Percentiles rank a stretch among this genome's conserved stretches.
These are phyloP conservation scores for Gentiana dahurica DNA, from an alignment of 257 asterid genomes.

Conservation along the genomic window DNA sequence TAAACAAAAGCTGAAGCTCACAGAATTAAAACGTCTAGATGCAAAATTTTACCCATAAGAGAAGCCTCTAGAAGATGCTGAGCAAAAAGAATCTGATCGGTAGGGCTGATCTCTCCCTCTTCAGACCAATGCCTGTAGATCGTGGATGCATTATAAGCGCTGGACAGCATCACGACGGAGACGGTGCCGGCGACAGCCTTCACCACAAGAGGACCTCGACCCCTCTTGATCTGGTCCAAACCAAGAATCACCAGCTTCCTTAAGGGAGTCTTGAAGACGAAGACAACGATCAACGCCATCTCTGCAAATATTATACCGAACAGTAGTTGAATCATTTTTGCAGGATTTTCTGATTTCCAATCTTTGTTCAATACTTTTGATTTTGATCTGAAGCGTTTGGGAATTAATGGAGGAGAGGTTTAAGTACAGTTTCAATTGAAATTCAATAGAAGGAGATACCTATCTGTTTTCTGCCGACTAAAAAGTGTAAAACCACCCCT, in stretches of 20 bases:
- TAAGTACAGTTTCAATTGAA: too few relatives aligned
- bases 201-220: conserved; percentile 61
- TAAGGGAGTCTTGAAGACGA: conserved; percentile 80
- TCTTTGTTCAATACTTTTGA: neutral
- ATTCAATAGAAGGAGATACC: too few relatives aligned
- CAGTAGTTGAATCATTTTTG: conserved; percentile 47
- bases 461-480: too few relatives aligned
- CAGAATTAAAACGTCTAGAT: neutral
- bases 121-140: conserved; percentile 57
- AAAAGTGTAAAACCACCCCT: too few relatives aligned
- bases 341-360: neutral
- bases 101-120: conserved; percentile 59
- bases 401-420: neutral
- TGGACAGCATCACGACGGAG: conserved; percentile 50
- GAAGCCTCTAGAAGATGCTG: conserved; percentile 76
- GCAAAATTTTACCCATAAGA: conserved; percentile 52
- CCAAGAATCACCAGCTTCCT: conserved; percentile 71
- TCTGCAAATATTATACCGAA: conserved; percentile 54
- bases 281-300: conserved; percentile 60
- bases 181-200: conserved; percentile 58
- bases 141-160: conserved; percentile 44
- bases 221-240: conserved; percentile 78
- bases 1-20: neutral
- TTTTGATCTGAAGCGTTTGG: neutral
- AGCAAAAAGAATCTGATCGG: conserved; percentile 77